Percentiles rank a stretch among this genome's conserved stretches.
Evolutionary conservation across 352 stramenopile species (phyloP).

Genomic region (Phytopythium litorale): DNA sequence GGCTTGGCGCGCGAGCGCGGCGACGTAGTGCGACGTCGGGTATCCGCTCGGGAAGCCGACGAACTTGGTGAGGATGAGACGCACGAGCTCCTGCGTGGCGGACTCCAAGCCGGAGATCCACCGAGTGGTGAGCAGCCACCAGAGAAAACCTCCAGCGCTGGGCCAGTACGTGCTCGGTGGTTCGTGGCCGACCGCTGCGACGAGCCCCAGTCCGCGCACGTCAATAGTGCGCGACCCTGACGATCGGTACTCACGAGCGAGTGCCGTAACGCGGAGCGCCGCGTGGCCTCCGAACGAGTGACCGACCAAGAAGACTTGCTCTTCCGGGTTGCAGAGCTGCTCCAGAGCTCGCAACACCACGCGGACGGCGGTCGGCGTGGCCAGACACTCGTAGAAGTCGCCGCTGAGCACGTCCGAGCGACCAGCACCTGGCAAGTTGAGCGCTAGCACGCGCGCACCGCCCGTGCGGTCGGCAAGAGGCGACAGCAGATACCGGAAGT

Average conservation of each 20-base stretch:
- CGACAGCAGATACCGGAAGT: not conserved
- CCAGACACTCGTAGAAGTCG: not conserved
- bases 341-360: not conserved
- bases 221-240: not conserved
- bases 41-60: not conserved
- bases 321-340: not conserved
- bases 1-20: not conserved
- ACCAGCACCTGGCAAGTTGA: not conserved
- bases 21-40: conserved; percentile 1
- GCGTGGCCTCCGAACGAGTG: not conserved
- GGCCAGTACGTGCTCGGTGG: conserved; percentile 1
- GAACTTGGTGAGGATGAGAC: not conserved
- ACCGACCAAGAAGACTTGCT: not conserved
- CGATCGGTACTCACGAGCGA: not conserved
- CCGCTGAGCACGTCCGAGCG: not conserved
- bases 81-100: not conserved
- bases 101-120: not conserved
- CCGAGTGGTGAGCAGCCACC: conserved; percentile 2
- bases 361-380: not conserved
- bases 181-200: not conserved
- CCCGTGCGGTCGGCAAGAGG: not conserved
- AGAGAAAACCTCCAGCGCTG: not conserved
- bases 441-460: not conserved
- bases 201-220: not conserved
- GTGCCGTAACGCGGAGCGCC: not conserved